Base-by-base conservation (phyloP, 768 basidiomycete genomes). In the Suillus tomentosus region DNA sequence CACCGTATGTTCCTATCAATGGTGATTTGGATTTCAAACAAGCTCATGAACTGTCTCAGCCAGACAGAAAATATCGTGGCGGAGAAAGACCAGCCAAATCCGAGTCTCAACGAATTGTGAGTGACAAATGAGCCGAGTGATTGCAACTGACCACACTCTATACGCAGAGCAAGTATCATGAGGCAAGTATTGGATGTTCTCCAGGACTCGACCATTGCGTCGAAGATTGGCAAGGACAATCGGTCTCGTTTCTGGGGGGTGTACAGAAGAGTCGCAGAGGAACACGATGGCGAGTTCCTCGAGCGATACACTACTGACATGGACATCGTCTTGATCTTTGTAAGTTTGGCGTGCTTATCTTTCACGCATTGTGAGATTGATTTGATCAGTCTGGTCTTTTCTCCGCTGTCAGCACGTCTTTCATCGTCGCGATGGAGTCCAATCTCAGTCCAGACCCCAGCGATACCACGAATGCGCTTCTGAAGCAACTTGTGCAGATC, bases 261-360 rank as follows among this genome's bases (percentile, higher is more conserved):
- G 19, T 69, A 69, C 51, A 58, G 34, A 24, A 50, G 15, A 34
- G 60, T 66, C 36, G 68, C 69, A 13, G 61, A 57, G n/a, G 62
- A 64, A 55, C 66, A 68, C 39, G 66, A 72, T 50, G 43, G 31
- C 39, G 65, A 69, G 27, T 64, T 69, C 22, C 27, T 68, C 1
- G 65, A 72, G 6, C 60, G 64, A 24, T 69, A 61, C 56, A 63
- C 55, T 13, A 54, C 62, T 24, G 65, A 66, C 39, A 62, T 71
- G 48, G 67, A 71, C 45, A 64, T 66, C 14, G 51, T 70, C n/a
- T 56, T 72, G 3, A 58, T 72, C 55, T 72, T 72, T 45, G 71
- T 72, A 59, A 19, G 71, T 60, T 13, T 27, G 4, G 47, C 10
- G 5, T 22, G 47, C 11, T 48, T 19, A 13, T 22, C 10, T 22